phyloP scores from a whole-genome alignment of 78 protist genomes.

The Monocercomonoides exilis region DNA sequence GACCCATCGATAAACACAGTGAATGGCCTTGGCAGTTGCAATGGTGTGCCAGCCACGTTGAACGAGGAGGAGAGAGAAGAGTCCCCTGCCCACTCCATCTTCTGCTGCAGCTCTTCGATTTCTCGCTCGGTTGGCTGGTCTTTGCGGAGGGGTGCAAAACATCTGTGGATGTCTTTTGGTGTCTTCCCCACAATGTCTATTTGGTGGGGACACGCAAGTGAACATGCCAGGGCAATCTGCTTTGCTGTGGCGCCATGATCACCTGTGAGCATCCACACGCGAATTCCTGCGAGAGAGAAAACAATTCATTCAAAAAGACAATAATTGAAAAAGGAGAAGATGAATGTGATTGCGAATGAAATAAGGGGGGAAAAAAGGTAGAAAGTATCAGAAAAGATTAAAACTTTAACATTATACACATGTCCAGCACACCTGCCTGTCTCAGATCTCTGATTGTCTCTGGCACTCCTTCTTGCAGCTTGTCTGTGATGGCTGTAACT shows the following conservation, averaged over 20 bases:
- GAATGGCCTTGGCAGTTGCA: not conserved
- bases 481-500: constrained; percentile 82
- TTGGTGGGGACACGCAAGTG: constrained; percentile 19
- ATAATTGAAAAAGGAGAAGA: no score
- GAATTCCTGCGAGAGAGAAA: no score
- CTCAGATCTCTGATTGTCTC: constrained; percentile 42
- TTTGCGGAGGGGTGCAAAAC: not conserved
- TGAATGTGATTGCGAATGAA: no score
- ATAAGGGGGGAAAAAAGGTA: no score
- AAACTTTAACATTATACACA: no score
- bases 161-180: not conserved
- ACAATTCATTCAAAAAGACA: no score
- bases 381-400: no score
- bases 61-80: not conserved
- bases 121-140: not conserved
- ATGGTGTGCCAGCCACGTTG: not conserved
- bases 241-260: constrained; percentile 94
- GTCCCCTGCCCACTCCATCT: no score
- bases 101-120: no score
- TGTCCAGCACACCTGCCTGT: no score
- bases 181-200: not conserved
- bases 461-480: constrained; percentile 80
- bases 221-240: constrained; percentile 82
- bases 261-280: constrained; percentile 91
- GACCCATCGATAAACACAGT: constrained; percentile 8